Base-by-base conservation (phyloP, 1,284 basidiomycete species). In the Naganishia sp. region DNA sequence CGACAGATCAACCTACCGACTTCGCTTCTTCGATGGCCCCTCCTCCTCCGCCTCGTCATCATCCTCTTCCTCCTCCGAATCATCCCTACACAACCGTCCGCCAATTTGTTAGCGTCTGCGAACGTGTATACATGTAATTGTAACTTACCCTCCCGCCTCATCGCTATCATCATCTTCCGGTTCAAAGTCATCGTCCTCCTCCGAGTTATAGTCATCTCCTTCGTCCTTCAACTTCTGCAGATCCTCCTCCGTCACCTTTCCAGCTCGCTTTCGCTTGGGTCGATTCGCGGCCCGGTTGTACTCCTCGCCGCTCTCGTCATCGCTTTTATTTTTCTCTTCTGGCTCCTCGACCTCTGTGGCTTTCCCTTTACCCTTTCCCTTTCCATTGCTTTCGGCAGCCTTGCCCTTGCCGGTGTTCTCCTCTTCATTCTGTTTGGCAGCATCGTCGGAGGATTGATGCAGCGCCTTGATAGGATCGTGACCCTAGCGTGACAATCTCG, bases 401-500 rank as follows among this genome's bases (percentile, higher is more conserved):
- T 42, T 45, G n/a, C 45, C 61, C 18, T 54, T 61, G n/a, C 66
- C 32, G 3, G 46, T 32, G 53, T 69, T 47, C 49, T 70, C 52
- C 66, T 53, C 43, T 13, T 65, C 67, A 41, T 57, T 63, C 28
- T 68, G 55, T 43, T 70, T 69, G 2, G 56, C 70, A 50, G 49
- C 62, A 53, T 65, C 65, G 49, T 63, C 25, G 25, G 67, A 63
- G n/a, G 60, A 60, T 31, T 70, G 65, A 25, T 68, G 57, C 1
- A 72, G 31, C 5, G 72, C 72, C 65, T 76, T 77, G 63, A 77
- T 66, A 13, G 74, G 74, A 55, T 77, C 76, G 64, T 76, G 75
- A 11, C 76, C 76, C 75, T 75, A 17, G 13, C 5, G 17, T 10
- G 6, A 53, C 15, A 9, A 32, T 5, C 25, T 23, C 25, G 10